These are phyloP conservation scores for Scolecobasidium constrictum DNA, from an alignment of 2,329 filamentous ascomycete species.

Conservation along the genomic window DNA sequence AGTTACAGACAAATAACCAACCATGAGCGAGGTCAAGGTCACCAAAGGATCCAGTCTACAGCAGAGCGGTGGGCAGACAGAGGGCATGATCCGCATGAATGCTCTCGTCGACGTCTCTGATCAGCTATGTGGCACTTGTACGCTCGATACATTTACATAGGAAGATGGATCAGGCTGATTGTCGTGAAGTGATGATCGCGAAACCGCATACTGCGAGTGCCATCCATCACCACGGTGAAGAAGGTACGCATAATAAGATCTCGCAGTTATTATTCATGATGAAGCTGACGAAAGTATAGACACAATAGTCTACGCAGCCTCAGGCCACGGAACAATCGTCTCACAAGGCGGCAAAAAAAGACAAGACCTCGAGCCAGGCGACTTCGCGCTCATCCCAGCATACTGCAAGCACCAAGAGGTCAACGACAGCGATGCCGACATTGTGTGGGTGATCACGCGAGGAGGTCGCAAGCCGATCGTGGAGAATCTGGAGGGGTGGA, in stretches of 20 bases:
- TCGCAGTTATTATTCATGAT: neutral
- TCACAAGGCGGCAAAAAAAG: constrained; percentile 44
- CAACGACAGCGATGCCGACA: constrained; percentile 53
- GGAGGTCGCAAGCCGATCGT: constrained; percentile 51
- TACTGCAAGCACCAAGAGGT: constrained; percentile 61
- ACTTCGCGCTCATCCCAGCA: constrained; percentile 60
- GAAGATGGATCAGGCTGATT: neutral
- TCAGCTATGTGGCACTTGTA: constrained; percentile 56
- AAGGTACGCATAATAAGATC: constrained; percentile 36
- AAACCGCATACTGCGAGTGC: constrained; percentile 50
- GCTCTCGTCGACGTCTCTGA: constrained; percentile 56
- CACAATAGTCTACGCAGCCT: constrained; percentile 55
- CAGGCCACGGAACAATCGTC: constrained; percentile 50
- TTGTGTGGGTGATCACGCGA: constrained; percentile 56
- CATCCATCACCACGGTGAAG: constrained; percentile 59
- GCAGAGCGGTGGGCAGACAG: constrained; percentile 29
- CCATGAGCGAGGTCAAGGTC: constrained; percentile 35
- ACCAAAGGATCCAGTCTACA: constrained; percentile 37
- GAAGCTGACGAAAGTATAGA: constrained; percentile 33
- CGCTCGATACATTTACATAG: constrained; percentile 18
- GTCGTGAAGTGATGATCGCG: constrained; percentile 45
- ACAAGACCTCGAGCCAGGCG: constrained; percentile 49
- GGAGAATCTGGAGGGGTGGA: constrained; percentile 53
- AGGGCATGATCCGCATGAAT: constrained; percentile 38
- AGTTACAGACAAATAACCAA: too few species aligned